These are phyloP conservation scores for Astrothelium subdiscretum DNA, from an alignment of 495 filamentous ascomycete genomes.

Conservation along the genomic window DNA sequence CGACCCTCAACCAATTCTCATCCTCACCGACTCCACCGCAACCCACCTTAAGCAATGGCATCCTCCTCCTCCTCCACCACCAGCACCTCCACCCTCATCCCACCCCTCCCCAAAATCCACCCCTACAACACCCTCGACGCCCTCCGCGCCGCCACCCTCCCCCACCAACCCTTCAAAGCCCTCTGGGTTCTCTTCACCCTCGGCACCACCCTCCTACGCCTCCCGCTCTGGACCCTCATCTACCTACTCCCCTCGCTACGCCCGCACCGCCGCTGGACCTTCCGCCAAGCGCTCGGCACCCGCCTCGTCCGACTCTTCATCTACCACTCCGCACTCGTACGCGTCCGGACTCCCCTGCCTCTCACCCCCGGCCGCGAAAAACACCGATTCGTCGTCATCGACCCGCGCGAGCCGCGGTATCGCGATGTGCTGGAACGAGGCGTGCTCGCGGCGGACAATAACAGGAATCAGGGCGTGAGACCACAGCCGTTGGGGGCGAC, in stretches of 20 bases:
- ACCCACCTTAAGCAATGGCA: too few relatives aligned
- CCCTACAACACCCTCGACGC: background rate
- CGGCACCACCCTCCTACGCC: slow-evolving; percentile 14
- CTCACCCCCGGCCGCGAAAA: slow-evolving; percentile 26
- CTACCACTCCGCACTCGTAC: slow-evolving; percentile 14
- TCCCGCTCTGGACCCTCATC: slow-evolving; percentile 25
- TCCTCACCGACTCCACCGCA: too few relatives aligned
- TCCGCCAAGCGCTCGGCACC: slow-evolving; percentile 24
- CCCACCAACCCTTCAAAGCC: slow-evolving; percentile 27
- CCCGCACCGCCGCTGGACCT: slow-evolving; percentile 23
- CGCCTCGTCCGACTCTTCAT: slow-evolving; percentile 19
- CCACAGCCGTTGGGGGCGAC: slow-evolving; percentile 27
- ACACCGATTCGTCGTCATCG: slow-evolving; percentile 22
- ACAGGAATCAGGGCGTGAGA: slow-evolving; percentile 15
- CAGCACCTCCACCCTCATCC: too few relatives aligned
- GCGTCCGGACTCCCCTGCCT: slow-evolving; percentile 15
- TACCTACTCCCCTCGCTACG: slow-evolving; percentile 19
- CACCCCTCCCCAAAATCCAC: background rate
- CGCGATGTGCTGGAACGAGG: background rate
- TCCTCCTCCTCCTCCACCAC: too few relatives aligned
- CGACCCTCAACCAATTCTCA: too few relatives aligned
- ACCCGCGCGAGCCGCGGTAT: slow-evolving; percentile 15
- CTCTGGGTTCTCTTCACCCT: slow-evolving; percentile 25
- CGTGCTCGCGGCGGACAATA: background rate
- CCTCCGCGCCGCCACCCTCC: slow-evolving; percentile 6